These are phyloP conservation scores for Heliamphora pulchella DNA, from an alignment of 179 eudicot species.

Conservation along the genomic window DNA sequence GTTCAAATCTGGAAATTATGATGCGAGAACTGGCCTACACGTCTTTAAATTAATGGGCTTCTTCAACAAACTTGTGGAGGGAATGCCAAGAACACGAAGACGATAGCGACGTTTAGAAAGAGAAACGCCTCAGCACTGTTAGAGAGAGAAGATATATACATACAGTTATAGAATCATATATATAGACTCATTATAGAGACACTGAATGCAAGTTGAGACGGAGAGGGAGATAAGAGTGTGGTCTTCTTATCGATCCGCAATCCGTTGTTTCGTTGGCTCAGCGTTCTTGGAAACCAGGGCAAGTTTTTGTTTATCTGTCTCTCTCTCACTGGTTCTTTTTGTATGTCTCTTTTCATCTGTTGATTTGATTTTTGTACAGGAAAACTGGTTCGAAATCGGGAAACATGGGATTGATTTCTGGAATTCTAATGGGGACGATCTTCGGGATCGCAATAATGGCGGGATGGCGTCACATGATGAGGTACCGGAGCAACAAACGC, in stretches of 20 bases:
- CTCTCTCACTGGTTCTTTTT: not conserved
- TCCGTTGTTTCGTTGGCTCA: not conserved
- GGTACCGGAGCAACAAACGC: slow-evolving; percentile 57
- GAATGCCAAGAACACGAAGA: not conserved
- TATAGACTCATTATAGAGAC: not conserved
- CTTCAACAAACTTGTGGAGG: not conserved
- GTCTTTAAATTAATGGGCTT: not conserved
- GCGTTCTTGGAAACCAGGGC: not conserved
- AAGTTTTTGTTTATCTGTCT: not conserved
- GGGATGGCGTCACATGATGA: slow-evolving; percentile 90
- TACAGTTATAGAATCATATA: not conserved
- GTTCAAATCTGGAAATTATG: not conserved
- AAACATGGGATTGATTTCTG: slow-evolving; percentile 84
- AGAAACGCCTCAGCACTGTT: not conserved
- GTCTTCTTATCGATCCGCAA: slow-evolving; percentile 2
- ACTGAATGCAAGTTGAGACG: too few relatives aligned
- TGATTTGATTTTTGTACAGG: slow-evolving; percentile 9
- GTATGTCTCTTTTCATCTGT: not conserved
- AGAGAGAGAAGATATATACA: not conserved
- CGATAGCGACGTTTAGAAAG: slow-evolving; percentile 7
- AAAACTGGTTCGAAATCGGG: not conserved
- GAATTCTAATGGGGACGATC: slow-evolving; percentile 67
- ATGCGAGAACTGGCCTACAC: not conserved
- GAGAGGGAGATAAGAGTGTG: not conserved
- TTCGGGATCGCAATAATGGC: slow-evolving; percentile 85